Evolutionary conservation across 768 basidiomycete genomes (phyloP), one percentile per base, ranked within the genome.

Genomic region (Amanita jacksonii): DNA sequence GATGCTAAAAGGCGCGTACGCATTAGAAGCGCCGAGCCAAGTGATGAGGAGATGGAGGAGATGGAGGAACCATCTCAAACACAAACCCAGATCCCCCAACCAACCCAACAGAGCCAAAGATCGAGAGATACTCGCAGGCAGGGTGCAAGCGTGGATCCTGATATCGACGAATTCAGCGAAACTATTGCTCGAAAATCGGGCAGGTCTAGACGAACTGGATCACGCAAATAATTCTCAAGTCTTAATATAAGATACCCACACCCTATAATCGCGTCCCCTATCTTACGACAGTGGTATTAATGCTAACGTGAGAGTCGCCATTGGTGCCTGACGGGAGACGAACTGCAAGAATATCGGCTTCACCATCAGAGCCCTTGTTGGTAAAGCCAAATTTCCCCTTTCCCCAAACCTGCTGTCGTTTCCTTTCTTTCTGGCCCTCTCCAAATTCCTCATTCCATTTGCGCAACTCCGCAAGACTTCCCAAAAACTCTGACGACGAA

Each of bases 391-490:
- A 97, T 37, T 74, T 72, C 46, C 80, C 88, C 54, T 83, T 88
- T 19, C 92, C 93, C 77, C 92, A 91, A 25, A 84, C 81, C 54
- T 81, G 78, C 54, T 74, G 73, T 28, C 75, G 74, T 49, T 67
- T 80, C 41, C 73, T 76, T 28, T 81, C 76, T 50, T 68, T 74
- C 13, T 75, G 65, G 4, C 89, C 90, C 59, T 94, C 91, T 19
- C 93, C 92, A 60, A 91, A 93, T 58, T 93, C 86, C 37, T 92
- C 85, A 49, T 94, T 92, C 89, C 89, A 93, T 63, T 82, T 85
- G 34, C 82, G 74, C 34, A 91, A 65, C 45, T 85, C 84, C 1
- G 79, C 65, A 25, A 89, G 74, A 38, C 75, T 84, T 38, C 85
- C 85, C 2, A 86, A 64, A 9, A 76, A 69, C 61, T 94, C 92